phyloP scores from a whole-genome alignment of 805 yeast genomes.

The Starmera amethionina region DNA sequence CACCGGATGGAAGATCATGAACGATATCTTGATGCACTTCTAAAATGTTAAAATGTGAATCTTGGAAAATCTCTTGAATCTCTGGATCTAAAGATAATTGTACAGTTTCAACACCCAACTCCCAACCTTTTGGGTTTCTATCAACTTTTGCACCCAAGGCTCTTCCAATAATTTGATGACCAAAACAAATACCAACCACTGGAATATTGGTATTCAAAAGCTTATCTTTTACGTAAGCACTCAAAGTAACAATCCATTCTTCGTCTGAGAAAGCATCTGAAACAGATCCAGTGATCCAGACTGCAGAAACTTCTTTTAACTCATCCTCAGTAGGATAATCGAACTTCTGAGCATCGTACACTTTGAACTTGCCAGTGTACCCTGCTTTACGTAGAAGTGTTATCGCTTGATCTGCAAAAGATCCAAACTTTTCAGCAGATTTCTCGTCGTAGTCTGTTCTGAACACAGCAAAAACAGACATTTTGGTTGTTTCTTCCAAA shows the following conservation, averaged over 20 bases:
- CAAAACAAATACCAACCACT: conserved; percentile 71
- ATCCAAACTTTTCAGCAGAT: conserved; percentile 30
- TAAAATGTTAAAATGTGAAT: conserved; percentile 27
- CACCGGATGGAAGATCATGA: conserved; percentile 28
- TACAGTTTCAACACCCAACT: conserved; percentile 50
- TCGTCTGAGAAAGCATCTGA: conserved; percentile 33
- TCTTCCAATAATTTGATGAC: conserved; percentile 71
- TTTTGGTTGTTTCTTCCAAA: not conserved
- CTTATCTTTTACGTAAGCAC: conserved; percentile 21
- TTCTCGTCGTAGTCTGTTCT: conserved; percentile 15
- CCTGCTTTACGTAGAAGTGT: conserved; percentile 22
- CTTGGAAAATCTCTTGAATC: conserved; percentile 17
- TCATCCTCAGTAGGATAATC: conserved; percentile 18
- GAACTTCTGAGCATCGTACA: conserved; percentile 27
- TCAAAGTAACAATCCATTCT: conserved; percentile 32
- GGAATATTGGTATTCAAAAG: conserved; percentile 22
- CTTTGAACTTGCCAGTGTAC: conserved; percentile 16
- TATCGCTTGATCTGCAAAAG: conserved; percentile 40
- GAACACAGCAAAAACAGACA: conserved; percentile 10
- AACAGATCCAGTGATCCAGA: conserved; percentile 46
- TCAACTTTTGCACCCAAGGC: conserved; percentile 54
- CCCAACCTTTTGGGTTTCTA: conserved; percentile 61
- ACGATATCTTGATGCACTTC: conserved; percentile 57
- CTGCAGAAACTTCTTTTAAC: conserved; percentile 24
- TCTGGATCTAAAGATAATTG: conserved; percentile 31